Evolutionary conservation across 306 rosid species (phyloP).

Genomic region (Prunus salicina): DNA sequence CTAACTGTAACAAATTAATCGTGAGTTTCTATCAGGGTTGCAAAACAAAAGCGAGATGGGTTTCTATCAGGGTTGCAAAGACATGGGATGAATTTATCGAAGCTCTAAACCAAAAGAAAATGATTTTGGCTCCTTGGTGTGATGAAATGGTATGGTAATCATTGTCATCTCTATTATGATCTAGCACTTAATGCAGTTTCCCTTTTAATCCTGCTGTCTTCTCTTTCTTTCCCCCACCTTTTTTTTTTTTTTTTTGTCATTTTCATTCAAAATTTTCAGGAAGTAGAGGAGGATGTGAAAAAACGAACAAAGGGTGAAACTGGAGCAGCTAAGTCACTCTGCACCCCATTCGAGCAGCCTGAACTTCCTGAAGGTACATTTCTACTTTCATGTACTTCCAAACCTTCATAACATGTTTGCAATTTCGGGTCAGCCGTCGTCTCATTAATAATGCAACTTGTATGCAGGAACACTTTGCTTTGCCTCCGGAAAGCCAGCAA

Average conservation of each 20-base stretch:
- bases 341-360: slow-evolving; percentile 93
- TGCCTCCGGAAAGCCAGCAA: slow-evolving; percentile 84
- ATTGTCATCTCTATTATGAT: background rate
- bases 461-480: slow-evolving; percentile 68
- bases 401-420: too few relatives aligned
- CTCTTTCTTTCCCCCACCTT: background rate
- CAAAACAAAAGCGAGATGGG: slow-evolving; percentile 70
- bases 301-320: slow-evolving; percentile 85
- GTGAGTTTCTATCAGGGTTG: background rate
- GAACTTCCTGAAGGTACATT: slow-evolving; percentile 82
- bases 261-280: slow-evolving; percentile 41
- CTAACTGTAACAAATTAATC: too few relatives aligned
- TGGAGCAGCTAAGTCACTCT: slow-evolving; percentile 85
- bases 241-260: too few relatives aligned
- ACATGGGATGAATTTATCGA: slow-evolving; percentile 81
- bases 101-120: slow-evolving; percentile 64
- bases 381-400: background rate
- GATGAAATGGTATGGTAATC: slow-evolving; percentile 67
- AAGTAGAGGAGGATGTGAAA: slow-evolving; percentile 85
- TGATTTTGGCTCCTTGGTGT: slow-evolving; percentile 98
- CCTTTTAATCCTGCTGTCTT: background rate
- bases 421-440: background rate
- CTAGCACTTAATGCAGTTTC: background rate
- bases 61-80: slow-evolving; percentile 50
- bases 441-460: background rate